Conservation (phyloP, 2,329 filamentous ascomycete species). For the Aureobasidium sp. region DNA sequence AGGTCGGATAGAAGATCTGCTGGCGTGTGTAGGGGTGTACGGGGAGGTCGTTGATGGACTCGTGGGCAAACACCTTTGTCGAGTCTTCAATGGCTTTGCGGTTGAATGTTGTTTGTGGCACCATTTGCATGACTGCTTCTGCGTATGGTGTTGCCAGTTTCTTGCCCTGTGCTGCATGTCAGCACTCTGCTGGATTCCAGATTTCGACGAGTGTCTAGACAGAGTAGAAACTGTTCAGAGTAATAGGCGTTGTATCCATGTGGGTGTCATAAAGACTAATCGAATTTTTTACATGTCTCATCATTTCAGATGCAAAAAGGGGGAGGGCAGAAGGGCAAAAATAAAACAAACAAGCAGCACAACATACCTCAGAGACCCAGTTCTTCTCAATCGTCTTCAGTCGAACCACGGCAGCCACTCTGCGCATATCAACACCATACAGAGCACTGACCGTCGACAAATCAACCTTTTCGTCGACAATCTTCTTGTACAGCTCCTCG, state of each 20-base stretch:
- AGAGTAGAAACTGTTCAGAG: constrained; percentile 51
- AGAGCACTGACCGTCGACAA: constrained; percentile 72
- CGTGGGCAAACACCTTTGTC: constrained; percentile 36
- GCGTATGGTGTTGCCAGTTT: constrained; percentile 69
- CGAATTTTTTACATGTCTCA: constrained; percentile 72
- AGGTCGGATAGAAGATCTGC: constrained; percentile 56
- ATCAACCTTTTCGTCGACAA: constrained; percentile 59
- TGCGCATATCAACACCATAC: constrained; percentile 70
- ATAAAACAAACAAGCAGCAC: no score
- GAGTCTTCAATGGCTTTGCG: constrained; percentile 32
- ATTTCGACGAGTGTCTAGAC: constrained; percentile 9
- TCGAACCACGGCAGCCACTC: constrained; percentile 78
- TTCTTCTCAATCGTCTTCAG: constrained; percentile 80
- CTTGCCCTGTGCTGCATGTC: constrained; percentile 55
- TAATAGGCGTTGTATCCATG: constrained; percentile 74
- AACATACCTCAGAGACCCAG: constrained; percentile 67
- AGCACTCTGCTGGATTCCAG: not conserved
- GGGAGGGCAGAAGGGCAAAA: not conserved
- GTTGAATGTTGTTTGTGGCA: constrained; percentile 58
- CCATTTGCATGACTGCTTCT: constrained; percentile 68
- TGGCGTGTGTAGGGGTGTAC: constrained; percentile 49
- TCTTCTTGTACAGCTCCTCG: constrained; percentile 64
- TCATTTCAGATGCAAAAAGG: constrained; percentile 50
- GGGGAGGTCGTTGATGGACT: constrained; percentile 58
- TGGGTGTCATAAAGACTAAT: constrained; percentile 99